Conservation (phyloP, 805 yeast species). For the Pichia rugopelliculosa region DNA sequence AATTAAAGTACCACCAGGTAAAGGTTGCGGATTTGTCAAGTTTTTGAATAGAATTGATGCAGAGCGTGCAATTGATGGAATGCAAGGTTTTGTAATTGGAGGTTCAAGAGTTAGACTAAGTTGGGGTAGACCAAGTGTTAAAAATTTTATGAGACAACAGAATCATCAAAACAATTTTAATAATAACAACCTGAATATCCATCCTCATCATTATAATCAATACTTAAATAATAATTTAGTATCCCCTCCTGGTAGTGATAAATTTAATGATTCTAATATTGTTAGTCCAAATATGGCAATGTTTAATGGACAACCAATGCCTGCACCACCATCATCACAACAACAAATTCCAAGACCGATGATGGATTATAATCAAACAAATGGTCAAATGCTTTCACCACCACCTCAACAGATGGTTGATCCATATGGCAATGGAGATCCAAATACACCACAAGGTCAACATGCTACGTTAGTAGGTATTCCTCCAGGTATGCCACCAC, state of each 20-base stretch:
- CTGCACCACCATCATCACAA: background rate
- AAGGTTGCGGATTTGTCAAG: slow-evolving; percentile 74
- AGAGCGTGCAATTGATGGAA: slow-evolving; percentile 65
- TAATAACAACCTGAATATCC: background rate
- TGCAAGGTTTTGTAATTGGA: slow-evolving; percentile 75
- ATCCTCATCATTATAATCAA: background rate
- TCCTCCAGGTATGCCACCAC: slow-evolving; percentile 25
- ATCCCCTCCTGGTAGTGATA: background rate
- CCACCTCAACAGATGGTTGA: slow-evolving; percentile 3
- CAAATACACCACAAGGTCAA: slow-evolving; percentile 17
- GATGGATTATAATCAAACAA: slow-evolving; percentile 16
- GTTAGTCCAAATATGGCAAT: slow-evolving; percentile 2
- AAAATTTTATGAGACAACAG: slow-evolving; percentile 14
- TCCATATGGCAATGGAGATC: slow-evolving; percentile 4
- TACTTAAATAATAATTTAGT: background rate
- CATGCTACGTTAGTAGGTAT: slow-evolving; percentile 21
- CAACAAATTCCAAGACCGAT: slow-evolving; percentile 15
- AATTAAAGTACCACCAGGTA: slow-evolving; percentile 71
- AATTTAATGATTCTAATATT: background rate
- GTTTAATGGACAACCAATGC: slow-evolving; percentile 14
- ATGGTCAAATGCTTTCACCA: slow-evolving; percentile 1
- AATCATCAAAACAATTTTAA: background rate
- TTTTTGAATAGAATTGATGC: slow-evolving; percentile 64
- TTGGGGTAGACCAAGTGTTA: slow-evolving; percentile 56
- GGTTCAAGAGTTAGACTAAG: slow-evolving; percentile 66